Conservation (phyloP, 139 green algal genomes). For the Diplosphaera chodatii region DNA sequence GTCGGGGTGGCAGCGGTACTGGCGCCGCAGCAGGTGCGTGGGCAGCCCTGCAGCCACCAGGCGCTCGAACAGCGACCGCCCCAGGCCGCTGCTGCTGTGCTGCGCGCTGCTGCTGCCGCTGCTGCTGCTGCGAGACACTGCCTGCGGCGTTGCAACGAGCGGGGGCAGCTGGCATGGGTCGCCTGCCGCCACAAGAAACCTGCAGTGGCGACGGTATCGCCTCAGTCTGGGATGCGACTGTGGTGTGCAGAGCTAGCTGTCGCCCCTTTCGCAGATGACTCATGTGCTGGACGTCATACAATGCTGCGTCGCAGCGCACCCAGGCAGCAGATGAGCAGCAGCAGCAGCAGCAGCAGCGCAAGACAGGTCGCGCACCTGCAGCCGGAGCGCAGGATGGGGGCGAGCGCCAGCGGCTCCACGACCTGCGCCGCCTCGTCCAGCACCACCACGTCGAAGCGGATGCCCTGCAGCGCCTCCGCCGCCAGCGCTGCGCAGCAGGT, state of each 20-base stretch:
- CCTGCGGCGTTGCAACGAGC: slow-evolving; percentile 51
- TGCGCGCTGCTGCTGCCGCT: not conserved
- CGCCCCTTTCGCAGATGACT: too few species aligned
- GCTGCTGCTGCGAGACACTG: not conserved
- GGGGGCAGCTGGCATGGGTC: slow-evolving; percentile 83
- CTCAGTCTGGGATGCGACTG: not conserved
- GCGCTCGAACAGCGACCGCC: slow-evolving; percentile 71
- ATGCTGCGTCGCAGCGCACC: too few species aligned
- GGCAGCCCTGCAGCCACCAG: slow-evolving; percentile 50
- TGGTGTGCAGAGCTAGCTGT: too few species aligned
- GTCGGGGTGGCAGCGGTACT: slow-evolving; percentile 79
- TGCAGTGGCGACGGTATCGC: slow-evolving; percentile 13
- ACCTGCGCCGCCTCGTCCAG: slow-evolving; percentile 84
- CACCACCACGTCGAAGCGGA: slow-evolving; percentile 62
- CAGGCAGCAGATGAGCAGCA: too few species aligned
- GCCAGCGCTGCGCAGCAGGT: slow-evolving; percentile 60
- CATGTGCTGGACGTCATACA: too few species aligned
- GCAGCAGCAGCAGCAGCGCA: too few species aligned
- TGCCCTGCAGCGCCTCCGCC: slow-evolving; percentile 30
- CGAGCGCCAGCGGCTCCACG: slow-evolving; percentile 71
- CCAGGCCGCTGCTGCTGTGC: slow-evolving; percentile 33
- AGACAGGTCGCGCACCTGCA: slow-evolving; percentile 23
- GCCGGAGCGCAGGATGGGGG: slow-evolving; percentile 47
- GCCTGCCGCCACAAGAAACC: slow-evolving; percentile 71
- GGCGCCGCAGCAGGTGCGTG: slow-evolving; percentile 56